A percentile compares a stretch with the other conserved stretches of the same genome.
Evolutionary conservation across 2,329 filamentous ascomycete species (phyloP).

Genomic region (Apiospora kogelbergensis): DNA sequence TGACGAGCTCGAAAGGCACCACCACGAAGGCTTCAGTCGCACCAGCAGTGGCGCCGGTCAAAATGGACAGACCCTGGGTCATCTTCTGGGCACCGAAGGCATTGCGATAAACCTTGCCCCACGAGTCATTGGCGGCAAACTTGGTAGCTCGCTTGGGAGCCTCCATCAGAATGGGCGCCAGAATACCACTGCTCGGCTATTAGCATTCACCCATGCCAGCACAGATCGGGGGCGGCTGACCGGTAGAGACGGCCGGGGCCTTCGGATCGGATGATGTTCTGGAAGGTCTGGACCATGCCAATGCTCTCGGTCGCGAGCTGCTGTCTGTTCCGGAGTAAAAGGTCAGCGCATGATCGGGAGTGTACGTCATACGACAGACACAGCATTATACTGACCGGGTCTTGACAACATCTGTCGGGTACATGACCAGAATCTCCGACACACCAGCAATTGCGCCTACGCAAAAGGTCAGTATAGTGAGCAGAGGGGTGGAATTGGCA

Average conservation of each 20-base stretch:
- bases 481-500: conserved; percentile 21
- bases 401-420: conserved; percentile 97
- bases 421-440: conserved; percentile 95
- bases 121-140: conserved; percentile 98
- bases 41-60: conserved; percentile 92
- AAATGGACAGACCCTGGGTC: conserved; percentile 86
- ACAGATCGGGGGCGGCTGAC: conserved; percentile 89
- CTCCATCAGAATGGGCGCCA: conserved; percentile 96
- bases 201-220: conserved; percentile 8
- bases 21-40: conserved; percentile 96
- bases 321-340: conserved; percentile 53
- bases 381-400: conserved; percentile 78
- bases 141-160: conserved; percentile 88
- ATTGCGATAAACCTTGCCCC: conserved; percentile 91
- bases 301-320: conserved; percentile 39
- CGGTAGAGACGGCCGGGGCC: conserved; percentile 92
- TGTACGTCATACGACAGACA: conserved; percentile 11
- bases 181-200: conserved; percentile 1
- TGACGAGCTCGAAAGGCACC: conserved; percentile 86
- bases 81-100: conserved; percentile 82
- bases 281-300: conserved; percentile 97
- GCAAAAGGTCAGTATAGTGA: conserved; percentile 27
- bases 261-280: conserved; percentile 94
- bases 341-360: conserved; percentile 53
- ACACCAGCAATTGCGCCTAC: conserved; percentile 92